Base-by-base conservation (phyloP, 805 yeast genomes). In the Candida gorgasii region DNA sequence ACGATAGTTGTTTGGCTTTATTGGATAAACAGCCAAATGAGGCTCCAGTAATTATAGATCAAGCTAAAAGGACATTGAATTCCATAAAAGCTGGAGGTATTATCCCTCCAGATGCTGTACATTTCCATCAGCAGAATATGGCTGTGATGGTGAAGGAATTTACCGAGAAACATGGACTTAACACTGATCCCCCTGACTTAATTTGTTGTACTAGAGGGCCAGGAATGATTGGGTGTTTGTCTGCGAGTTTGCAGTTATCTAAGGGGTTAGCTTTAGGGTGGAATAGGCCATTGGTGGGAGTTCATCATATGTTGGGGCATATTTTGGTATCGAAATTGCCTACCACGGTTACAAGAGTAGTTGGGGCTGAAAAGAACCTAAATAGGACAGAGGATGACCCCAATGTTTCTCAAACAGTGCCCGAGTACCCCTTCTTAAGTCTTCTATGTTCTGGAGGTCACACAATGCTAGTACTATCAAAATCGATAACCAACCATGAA, bases 301-400 rank as follows among this genome's bases (percentile, higher is more conserved):
- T 92, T 0, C 95, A 93, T 59, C 99, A 93, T 56, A 92, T 93
- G 99, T 69, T 92, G 37, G 99, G 96, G 0, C 99, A 93, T 65
- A 66, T 93, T 4, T 61, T 93, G 20, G 72, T 87, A 0, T 60
- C 72, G 0, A 55, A 52, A 14, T 51, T 70, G 4, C 39, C 42
- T 3, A 6, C 34, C 8, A 7, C 20, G 5, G 31, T 23, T n/a
- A n/a, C n/a, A n/a, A n/a, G n/a, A n/a, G n/a, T n/a, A n/a, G n/a
- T n/a, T n/a, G n/a, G n/a, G n/a, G n/a, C n/a, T n/a, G n/a, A n/a
- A n/a, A n/a, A n/a, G n/a, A n/a, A n/a, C n/a, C n/a, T n/a, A n/a
- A n/a, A n/a, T n/a, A n/a, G n/a, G n/a, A n/a, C 28, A 24, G 28
- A 24, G n/a, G n/a, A n/a, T n/a, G n/a, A n/a, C n/a, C n/a, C n/a